phyloP scores from a whole-genome alignment of 164 flowering plant species.

The Vitis riparia region DNA sequence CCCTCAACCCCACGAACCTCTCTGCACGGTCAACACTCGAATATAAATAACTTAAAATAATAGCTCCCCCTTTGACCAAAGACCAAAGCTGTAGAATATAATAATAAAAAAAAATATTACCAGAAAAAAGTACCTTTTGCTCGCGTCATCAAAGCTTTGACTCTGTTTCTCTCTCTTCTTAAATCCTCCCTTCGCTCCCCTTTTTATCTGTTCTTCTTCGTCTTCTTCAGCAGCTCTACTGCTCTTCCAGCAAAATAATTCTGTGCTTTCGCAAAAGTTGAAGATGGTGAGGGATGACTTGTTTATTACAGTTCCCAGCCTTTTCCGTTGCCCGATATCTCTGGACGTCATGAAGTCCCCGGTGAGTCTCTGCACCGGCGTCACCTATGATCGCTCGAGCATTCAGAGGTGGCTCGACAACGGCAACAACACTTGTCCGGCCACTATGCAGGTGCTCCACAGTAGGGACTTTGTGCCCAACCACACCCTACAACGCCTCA shows the following conservation, averaged over 20 bases:
- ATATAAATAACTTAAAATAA: not conserved
- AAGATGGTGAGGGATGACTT: conserved; percentile 58
- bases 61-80: conserved; percentile 24
- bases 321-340: conserved; percentile 87
- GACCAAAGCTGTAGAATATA: conserved; percentile 8
- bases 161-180: conserved; percentile 28
- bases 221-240: not conserved
- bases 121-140: conserved; percentile 1
- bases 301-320: conserved; percentile 65
- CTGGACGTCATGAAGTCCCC: conserved; percentile 93
- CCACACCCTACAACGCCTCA: conserved; percentile 77
- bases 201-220: conserved; percentile 1
- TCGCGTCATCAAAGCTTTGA: conserved; percentile 50
- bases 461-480: conserved; percentile 75
- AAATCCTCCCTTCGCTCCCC: conserved; percentile 10
- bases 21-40: not conserved
- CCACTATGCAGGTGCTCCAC: conserved; percentile 84
- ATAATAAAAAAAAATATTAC: conserved; percentile 1
- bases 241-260: not conserved
- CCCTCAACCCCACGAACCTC: not conserved
- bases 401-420: conserved; percentile 87
- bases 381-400: conserved; percentile 86
- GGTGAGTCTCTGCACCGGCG: conserved; percentile 86
- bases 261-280: not conserved
- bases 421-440: conserved; percentile 96